phyloP scores from a whole-genome alignment of 129 eudicot species.

The Saposhnikovia divaricata region DNA sequence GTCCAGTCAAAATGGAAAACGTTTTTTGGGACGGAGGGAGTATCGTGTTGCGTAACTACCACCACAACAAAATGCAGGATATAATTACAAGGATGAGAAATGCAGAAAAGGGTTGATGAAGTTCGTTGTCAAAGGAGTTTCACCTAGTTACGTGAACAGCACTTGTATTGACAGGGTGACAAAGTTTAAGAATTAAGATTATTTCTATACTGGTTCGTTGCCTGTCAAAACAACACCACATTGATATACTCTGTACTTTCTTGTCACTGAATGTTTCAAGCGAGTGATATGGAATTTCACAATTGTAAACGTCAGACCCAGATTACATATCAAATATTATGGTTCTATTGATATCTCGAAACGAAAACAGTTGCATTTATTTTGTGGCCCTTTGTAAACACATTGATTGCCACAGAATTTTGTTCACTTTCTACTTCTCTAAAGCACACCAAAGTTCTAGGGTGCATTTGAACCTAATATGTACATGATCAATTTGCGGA shows the following conservation, averaged over 20 bases:
- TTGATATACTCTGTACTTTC: background rate
- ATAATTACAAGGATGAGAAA: too few relatives aligned
- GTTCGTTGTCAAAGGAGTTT: too few relatives aligned
- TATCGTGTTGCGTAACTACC: too few relatives aligned
- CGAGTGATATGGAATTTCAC: background rate
- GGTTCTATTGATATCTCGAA: background rate
- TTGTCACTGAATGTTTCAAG: background rate
- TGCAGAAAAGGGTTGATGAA: too few relatives aligned
- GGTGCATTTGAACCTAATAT: constrained; percentile 26
- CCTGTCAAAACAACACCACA: background rate
- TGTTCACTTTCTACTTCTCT: constrained; percentile 5
- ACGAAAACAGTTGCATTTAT: background rate
- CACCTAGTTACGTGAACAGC: too few relatives aligned
- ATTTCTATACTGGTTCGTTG: too few relatives aligned
- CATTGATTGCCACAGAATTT: constrained; percentile 3
- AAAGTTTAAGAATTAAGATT: too few relatives aligned
- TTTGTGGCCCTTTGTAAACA: background rate
- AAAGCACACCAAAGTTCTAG: constrained; percentile 35
- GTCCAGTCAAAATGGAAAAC: too few relatives aligned
- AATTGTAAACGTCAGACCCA: background rate
- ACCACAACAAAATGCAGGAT: too few relatives aligned
- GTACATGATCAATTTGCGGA: constrained; percentile 27
- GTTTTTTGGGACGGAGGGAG: too few relatives aligned
- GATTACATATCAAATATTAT: background rate
- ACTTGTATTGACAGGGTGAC: too few relatives aligned